phyloP scores from a whole-genome alignment of 352 stramenopile species.

The Globisporangium splendens region DNA sequence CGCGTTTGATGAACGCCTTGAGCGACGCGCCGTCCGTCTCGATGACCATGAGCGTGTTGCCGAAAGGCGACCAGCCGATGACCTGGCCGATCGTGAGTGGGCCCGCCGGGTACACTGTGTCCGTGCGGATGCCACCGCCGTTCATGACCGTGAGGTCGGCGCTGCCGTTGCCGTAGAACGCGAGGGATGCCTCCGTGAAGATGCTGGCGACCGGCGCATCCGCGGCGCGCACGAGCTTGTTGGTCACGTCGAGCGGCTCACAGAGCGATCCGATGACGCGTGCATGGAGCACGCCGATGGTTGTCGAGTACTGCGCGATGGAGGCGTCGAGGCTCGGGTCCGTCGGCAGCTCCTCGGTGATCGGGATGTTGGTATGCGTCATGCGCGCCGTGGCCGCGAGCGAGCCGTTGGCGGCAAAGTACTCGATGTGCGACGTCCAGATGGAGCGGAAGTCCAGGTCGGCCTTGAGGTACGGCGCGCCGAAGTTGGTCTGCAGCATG shows the following conservation, averaged over 20 bases:
- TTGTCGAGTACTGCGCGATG: no score
- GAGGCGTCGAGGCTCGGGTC: no score
- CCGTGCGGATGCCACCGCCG: constrained; percentile 1
- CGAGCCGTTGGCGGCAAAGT: constrained; percentile 15
- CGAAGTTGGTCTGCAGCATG: constrained; percentile 26
- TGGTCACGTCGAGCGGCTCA: no score
- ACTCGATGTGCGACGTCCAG: constrained; percentile 23
- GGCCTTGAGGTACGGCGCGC: constrained; percentile 24
- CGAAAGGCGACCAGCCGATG: constrained; percentile 30
- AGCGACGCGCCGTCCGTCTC: constrained; percentile 19
- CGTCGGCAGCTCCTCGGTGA: no score
- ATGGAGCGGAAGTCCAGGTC: constrained; percentile 27
- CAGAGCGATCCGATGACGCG: no score
- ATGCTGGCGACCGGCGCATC: no score
- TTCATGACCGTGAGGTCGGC: no score
- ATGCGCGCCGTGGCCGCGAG: background rate
- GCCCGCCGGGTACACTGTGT: constrained; percentile 23
- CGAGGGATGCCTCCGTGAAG: no score
- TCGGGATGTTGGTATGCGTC: no score
- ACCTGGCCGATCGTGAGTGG: constrained; percentile 20
- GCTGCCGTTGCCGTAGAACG: no score
- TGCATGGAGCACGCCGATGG: no score
- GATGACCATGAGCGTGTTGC: constrained; percentile 21
- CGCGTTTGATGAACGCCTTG: constrained; percentile 21
- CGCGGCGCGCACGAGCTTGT: no score